Conservation (phyloP, 352 stramenopile species). For the Phytophthora niederhauseri region DNA sequence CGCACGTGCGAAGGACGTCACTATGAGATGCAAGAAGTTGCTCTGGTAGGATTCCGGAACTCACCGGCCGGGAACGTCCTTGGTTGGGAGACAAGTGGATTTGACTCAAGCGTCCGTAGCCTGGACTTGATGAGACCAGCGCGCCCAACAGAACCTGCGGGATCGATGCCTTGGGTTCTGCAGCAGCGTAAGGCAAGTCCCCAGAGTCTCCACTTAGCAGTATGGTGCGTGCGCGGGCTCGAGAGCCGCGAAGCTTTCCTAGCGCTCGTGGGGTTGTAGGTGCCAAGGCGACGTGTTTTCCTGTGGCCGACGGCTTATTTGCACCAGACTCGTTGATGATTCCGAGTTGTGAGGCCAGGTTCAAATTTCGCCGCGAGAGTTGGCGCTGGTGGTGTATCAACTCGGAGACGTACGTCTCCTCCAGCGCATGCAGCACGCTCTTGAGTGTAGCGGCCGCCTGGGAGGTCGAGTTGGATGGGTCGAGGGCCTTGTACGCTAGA, state of each 20-base stretch:
- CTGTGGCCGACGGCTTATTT: not conserved
- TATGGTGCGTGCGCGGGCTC: conserved; percentile 22
- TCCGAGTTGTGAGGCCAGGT: conserved; percentile 24
- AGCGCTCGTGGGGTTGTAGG: conserved; percentile 24
- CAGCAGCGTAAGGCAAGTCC: conserved; percentile 1
- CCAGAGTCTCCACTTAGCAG: conserved; percentile 19
- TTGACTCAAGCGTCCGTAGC: conserved; percentile 28
- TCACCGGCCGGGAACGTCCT: conserved; percentile 17
- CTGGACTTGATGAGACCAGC: conserved; percentile 28
- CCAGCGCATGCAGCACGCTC: conserved; percentile 51
- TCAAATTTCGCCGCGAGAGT: conserved; percentile 32
- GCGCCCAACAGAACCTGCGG: conserved; percentile 53
- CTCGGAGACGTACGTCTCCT: conserved; percentile 69
- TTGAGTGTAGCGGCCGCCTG: conserved; percentile 38
- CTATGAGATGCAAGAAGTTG: conserved; percentile 32
- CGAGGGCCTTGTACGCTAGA: conserved; percentile 42
- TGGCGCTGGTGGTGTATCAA: conserved; percentile 58
- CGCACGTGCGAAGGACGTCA: conserved; percentile 45
- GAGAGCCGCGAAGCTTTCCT: conserved; percentile 17
- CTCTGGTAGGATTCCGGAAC: conserved; percentile 34
- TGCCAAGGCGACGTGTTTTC: conserved; percentile 10
- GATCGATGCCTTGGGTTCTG: conserved; percentile 39
- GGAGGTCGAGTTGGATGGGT: conserved; percentile 19
- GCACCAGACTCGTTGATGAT: conserved; percentile 21
- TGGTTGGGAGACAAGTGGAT: conserved; percentile 21